Percentiles rank a stretch among this genome's conserved stretches.
These are phyloP conservation scores for Solanum peruvianum DNA, from an alignment of 257 asterid species.

Conservation along the genomic window DNA sequence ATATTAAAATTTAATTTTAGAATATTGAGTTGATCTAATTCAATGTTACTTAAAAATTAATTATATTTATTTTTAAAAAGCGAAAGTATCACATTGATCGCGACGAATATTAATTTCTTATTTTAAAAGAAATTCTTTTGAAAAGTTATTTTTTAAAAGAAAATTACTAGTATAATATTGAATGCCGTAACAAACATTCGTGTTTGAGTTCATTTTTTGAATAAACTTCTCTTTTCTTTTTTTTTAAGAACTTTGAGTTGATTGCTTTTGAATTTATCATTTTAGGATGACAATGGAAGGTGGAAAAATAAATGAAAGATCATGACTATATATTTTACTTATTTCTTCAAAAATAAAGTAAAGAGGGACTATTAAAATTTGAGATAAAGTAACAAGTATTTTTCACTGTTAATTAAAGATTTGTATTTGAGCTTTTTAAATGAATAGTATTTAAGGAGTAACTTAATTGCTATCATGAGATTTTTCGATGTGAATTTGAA, in stretches of 20 bases:
- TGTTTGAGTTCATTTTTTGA: background rate
- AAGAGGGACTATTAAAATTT: background rate
- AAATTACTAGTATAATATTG: background rate
- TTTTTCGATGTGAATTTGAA: fast-evolving
- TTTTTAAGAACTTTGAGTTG: background rate
- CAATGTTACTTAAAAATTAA: background rate
- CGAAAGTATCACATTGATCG: fast-evolving
- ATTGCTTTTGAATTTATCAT: background rate
- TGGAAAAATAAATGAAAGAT: background rate
- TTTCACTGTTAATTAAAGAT: background rate
- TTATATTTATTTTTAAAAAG: background rate
- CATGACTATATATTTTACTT: background rate
- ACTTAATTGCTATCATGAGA: fast-evolving
- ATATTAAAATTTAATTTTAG: background rate
- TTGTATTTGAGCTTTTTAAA: background rate
- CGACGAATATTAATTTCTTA: background rate
- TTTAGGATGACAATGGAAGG: background rate
- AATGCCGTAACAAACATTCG: background rate
- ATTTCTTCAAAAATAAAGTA: background rate
- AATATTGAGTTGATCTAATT: background rate
- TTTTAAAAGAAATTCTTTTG: background rate
- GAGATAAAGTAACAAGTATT: background rate
- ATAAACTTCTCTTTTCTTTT: fast-evolving
- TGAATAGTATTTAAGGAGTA: background rate
- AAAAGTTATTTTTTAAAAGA: background rate